phyloP scores from a whole-genome alignment of 2,329 filamentous ascomycete species.

The Ceratocystis diversiconidia region DNA sequence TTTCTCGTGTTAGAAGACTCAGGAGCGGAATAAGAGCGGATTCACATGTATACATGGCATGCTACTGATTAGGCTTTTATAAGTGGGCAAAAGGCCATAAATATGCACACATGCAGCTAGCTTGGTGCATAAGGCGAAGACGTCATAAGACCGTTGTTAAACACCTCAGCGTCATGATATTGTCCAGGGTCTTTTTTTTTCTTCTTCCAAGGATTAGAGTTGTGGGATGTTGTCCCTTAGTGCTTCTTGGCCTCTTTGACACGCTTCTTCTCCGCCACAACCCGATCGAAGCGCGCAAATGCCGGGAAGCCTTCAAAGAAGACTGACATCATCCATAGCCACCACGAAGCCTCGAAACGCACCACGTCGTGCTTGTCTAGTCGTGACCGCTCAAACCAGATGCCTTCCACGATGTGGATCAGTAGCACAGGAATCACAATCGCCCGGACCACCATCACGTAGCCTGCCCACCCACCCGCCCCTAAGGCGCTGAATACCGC shows the following conservation, averaged over 20 bases:
- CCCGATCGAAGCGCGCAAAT: constrained; percentile 33
- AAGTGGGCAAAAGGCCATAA: neutral
- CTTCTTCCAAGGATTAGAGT: neutral
- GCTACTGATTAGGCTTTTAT: neutral
- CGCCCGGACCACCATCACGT: constrained; percentile 42
- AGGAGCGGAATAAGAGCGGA: neutral
- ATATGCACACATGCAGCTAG: neutral
- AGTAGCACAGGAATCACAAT: constrained; percentile 45
- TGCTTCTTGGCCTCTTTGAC: constrained; percentile 31
- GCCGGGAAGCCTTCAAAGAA: constrained; percentile 41
- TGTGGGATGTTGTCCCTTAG: constrained; percentile 19
- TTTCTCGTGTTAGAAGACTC: neutral
- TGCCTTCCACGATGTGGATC: constrained; percentile 53
- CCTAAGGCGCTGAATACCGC: constrained; percentile 32
- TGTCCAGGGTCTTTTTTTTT: neutral
- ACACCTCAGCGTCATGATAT: neutral
- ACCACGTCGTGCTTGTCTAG: constrained; percentile 36
- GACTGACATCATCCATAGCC: constrained; percentile 37
- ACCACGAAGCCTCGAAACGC: constrained; percentile 36
- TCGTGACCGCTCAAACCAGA: constrained; percentile 35
- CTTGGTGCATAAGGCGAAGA: neutral
- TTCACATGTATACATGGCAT: neutral
- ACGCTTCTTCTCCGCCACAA: constrained; percentile 29
- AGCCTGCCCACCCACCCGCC: constrained; percentile 39
- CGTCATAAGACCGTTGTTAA: neutral